phyloP scores from a whole-genome alignment of 257 asterid species.

The Penstemon eatonii region DNA sequence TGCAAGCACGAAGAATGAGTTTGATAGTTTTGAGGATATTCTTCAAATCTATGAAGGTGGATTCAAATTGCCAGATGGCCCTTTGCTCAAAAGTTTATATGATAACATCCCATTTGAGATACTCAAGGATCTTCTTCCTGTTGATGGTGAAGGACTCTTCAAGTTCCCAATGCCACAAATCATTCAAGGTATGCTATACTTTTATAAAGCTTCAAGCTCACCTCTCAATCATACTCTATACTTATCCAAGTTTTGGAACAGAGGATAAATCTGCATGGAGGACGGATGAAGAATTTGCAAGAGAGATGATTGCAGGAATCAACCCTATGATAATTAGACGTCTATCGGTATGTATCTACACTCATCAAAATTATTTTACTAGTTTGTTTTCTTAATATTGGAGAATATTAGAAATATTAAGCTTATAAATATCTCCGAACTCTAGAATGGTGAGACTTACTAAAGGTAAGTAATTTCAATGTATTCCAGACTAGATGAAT shows the following conservation, averaged over 20 bases:
- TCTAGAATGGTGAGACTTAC: too few relatives aligned
- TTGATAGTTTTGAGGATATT: conserved; percentile 48
- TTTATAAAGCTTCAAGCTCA: background rate
- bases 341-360: conserved; percentile 35
- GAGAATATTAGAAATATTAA: too few relatives aligned
- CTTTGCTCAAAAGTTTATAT: conserved; percentile 24
- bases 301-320: conserved; percentile 71
- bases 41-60: conserved; percentile 51
- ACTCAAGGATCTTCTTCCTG: conserved; percentile 46
- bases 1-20: conserved; percentile 49
- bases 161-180: conserved; percentile 64
- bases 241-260: conserved; percentile 15
- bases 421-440: too few relatives aligned
- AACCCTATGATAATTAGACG: conserved; percentile 58
- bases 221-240: background rate
- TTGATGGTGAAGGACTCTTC: conserved; percentile 47
- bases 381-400: too few relatives aligned
- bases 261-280: conserved; percentile 67
- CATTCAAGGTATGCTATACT: conserved; percentile 44
- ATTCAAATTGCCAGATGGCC: conserved; percentile 38
- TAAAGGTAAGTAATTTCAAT: too few relatives aligned
- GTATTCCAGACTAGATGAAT: too few relatives aligned
- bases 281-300: conserved; percentile 68
- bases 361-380: background rate
- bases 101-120: conserved; percentile 49